phyloP scores from a whole-genome alignment of 225 moss, liverwort and hornwort genomes.

The Physcomitrellopsis africana region DNA sequence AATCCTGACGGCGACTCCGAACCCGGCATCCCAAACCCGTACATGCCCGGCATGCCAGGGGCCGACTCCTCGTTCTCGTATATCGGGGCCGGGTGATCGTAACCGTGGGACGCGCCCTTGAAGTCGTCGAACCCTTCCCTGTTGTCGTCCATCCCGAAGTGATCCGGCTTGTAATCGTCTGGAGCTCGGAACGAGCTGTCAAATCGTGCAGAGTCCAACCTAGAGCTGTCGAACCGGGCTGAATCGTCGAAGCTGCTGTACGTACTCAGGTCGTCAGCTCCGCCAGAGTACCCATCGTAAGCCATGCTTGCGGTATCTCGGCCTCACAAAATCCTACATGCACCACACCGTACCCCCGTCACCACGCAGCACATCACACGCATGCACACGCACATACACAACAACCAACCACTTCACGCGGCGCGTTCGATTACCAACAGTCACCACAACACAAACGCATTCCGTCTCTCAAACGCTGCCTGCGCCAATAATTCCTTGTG shows the following conservation, averaged over 20 bases:
- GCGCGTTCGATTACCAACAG: background rate
- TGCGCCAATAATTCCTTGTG: no score
- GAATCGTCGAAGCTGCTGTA: conserved; percentile 80
- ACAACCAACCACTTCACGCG: background rate
- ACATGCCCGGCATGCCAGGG: conserved; percentile 50
- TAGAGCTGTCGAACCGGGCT: conserved; percentile 83
- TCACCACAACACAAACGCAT: no score
- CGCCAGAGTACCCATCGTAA: conserved; percentile 73
- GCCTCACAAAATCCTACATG: conserved; percentile 30
- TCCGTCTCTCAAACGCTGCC: no score
- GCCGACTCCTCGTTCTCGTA: conserved; percentile 63
- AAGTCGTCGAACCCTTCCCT: conserved; percentile 75
- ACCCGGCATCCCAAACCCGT: conserved; percentile 45
- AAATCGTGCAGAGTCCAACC: conserved; percentile 81
- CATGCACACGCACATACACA: background rate
- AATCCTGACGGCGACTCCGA: conserved; percentile 77
- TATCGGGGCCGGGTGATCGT: conserved; percentile 65
- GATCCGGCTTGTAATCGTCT: conserved; percentile 64
- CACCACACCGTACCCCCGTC: background rate
- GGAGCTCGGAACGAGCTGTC: conserved; percentile 88
- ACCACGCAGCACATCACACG: background rate
- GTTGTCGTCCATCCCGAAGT: conserved; percentile 66
- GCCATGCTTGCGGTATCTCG: conserved; percentile 54
- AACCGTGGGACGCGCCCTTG: conserved; percentile 76
- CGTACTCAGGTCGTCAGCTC: conserved; percentile 72